Base-by-base conservation (phyloP, 495 filamentous ascomycete species). In the Hypomontagnella monticulosa region DNA sequence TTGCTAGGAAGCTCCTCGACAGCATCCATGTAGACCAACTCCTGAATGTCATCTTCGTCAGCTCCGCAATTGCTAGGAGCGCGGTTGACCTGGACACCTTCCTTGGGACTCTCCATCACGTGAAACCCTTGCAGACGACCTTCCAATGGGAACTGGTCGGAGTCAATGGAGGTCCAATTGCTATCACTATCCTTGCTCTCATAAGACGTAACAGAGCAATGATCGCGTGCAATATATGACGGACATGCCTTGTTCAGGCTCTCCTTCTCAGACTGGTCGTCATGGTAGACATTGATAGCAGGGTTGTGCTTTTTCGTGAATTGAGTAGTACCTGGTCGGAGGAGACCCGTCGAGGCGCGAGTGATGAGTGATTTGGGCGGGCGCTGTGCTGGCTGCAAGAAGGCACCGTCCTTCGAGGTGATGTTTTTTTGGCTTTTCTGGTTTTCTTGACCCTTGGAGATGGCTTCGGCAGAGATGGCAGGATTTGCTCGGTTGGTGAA, bases 401-500 rank as follows among this genome's bases (percentile, higher is more conserved):
- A 79, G 4, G 80, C 23, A 27, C 3, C 75, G 7, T 72, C 69
- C 32, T 73, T 71, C 14, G 63, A 23, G 71, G 85, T 88, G 48
- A 71, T 77, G 14, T 87, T 83, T n/a, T 69, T 72, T 14, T 77
- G 14, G 87, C 83, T n/a, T 69, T 72, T 14, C 80, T 73, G 62
- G 62, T 85, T 83, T 49, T 85, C 83, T 33, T 78, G 68, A 5
- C 54, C 63, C 43, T 67, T 78, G 38, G 71, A 57, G 9, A 74
- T 64, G 43, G 79, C 47, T 14, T 66, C 65, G 23, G 51, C 61
- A 18, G 74, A 75, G 15, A 78, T 10, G n/a, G 30, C 67, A 19
- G 78, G 67, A 67, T 87, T 88, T 27, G 79, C 74, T 12, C 82
- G 89, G 72, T 92, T 93, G 82, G 88, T 94, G 34, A 93, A 81